A percentile compares a stretch with the other conserved stretches of the same genome.
Conservation (phyloP, 176 grass and related monocot genomes). For the Hordeum marinum region DNA sequence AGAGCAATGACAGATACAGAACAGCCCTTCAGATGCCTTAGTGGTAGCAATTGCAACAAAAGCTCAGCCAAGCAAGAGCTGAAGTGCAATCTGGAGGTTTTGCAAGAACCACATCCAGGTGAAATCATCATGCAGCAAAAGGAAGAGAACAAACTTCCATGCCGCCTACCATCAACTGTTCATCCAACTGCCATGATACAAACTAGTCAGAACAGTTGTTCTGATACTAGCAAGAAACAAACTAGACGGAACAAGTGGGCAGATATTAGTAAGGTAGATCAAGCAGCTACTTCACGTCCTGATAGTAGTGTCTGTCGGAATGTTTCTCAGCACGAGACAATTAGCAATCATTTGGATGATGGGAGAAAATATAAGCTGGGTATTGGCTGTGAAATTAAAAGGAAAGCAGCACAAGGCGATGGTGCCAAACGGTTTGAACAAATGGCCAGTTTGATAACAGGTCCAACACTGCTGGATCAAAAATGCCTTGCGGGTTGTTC, state of each 20-base stretch:
- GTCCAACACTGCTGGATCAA: not conserved
- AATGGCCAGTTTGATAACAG: not conserved
- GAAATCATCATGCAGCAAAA: conserved; percentile 24
- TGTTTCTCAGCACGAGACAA: conserved; percentile 1
- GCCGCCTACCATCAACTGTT: not conserved
- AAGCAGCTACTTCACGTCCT: conserved; percentile 4
- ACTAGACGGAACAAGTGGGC: not conserved
- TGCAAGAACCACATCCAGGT: conserved; percentile 6
- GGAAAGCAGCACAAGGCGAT: not conserved
- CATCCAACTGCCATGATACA: conserved; percentile 7
- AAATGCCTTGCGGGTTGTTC: not conserved
- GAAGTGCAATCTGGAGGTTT: conserved; percentile 4
- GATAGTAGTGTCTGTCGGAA: not conserved
- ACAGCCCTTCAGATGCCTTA: not conserved
- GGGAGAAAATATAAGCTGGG: conserved; percentile 8
- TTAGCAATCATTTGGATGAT: conserved; percentile 5
- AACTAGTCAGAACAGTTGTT: conserved; percentile 3
- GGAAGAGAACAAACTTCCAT: not conserved
- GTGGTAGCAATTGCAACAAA: conserved; percentile 7
- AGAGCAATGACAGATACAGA: not conserved
- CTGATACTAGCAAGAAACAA: conserved; percentile 10
- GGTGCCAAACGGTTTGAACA: conserved; percentile 1
- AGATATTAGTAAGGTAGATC: conserved; percentile 10
- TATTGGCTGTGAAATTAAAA: conserved; percentile 1
- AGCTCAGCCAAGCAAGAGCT: conserved; percentile 12